Conservation (phyloP, 164 flowering plant species). For the Euptelea pleiosperma region DNA sequence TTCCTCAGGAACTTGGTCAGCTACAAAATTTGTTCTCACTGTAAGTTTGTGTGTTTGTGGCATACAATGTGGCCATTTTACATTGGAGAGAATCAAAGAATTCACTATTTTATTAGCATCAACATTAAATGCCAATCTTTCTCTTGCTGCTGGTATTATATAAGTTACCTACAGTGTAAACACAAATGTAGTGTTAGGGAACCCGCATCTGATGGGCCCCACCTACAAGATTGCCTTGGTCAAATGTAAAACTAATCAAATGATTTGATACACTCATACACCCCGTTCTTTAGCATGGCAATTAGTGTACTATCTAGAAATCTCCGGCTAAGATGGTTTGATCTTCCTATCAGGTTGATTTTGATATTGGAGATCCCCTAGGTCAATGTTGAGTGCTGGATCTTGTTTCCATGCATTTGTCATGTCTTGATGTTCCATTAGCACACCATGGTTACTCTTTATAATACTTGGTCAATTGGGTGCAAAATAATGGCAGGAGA, state of each 20-base stretch:
- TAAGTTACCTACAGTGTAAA: not conserved
- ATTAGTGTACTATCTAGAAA: not conserved
- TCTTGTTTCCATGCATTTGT: too few relatives aligned
- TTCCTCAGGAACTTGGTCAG: conserved; percentile 83
- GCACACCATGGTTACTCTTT: too few relatives aligned
- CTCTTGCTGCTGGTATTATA: not conserved
- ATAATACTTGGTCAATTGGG: too few relatives aligned
- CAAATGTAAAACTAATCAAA: not conserved
- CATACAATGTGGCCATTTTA: too few relatives aligned
- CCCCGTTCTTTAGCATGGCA: not conserved
- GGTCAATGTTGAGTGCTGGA: too few relatives aligned
- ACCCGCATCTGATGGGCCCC: not conserved
- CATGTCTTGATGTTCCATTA: too few relatives aligned
- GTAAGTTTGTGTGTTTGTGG: too few relatives aligned
- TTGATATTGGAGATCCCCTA: too few relatives aligned
- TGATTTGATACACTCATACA: too few relatives aligned
- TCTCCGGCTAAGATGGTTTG: too few relatives aligned
- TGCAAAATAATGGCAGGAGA: conserved; percentile 42
- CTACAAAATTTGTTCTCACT: conserved; percentile 68
- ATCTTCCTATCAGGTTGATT: too few relatives aligned
- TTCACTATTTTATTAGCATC: not conserved
- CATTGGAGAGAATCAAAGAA: too few relatives aligned
- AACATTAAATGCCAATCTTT: not conserved
- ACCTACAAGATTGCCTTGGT: not conserved
- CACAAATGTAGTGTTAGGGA: not conserved